A percentile compares a stretch with the other conserved stretches of the same genome.
These are phyloP conservation scores for Coleophoma crateriformis DNA, from an alignment of 2,329 filamentous ascomycete species.

Conservation along the genomic window DNA sequence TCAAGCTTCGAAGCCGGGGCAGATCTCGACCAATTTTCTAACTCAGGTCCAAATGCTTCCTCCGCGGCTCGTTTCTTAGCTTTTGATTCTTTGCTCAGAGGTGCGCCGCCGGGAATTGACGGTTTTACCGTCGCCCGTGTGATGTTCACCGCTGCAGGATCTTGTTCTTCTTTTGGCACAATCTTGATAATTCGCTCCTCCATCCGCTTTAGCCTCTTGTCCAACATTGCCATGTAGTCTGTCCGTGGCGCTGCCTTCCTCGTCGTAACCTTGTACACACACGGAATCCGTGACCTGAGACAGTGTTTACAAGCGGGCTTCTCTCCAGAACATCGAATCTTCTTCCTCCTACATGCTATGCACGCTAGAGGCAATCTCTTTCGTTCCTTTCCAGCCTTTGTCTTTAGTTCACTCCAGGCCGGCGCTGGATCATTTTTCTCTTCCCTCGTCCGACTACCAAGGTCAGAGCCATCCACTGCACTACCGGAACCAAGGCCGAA, in stretches of 20 bases:
- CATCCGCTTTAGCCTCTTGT: conserved; percentile 94
- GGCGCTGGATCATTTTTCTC: conserved; percentile 54
- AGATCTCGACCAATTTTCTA: conserved; percentile 74
- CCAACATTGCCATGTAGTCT: conserved; percentile 98
- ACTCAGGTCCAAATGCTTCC: conserved; percentile 77
- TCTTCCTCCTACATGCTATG: conserved; percentile 93
- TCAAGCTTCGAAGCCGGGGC: conserved; percentile 44
- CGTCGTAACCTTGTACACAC: conserved; percentile 95
- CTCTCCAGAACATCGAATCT: conserved; percentile 95
- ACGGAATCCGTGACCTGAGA: conserved; percentile 84
- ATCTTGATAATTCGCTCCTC: conserved; percentile 96
- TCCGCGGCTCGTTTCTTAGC: conserved; percentile 78
- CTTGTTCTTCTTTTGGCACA: conserved; percentile 80
- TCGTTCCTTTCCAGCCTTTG: conserved; percentile 90
- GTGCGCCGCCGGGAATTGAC: conserved; percentile 51
- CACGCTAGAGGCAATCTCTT: conserved; percentile 90
- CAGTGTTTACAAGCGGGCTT: conserved; percentile 98
- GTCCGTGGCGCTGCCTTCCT: conserved; percentile 90
- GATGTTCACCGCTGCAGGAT: conserved; percentile 56
- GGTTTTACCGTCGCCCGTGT: conserved; percentile 83
- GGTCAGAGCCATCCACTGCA: conserved; percentile 46
- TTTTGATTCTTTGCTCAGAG: conserved; percentile 41
- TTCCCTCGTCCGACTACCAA: conserved; percentile 47
- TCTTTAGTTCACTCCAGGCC: conserved; percentile 79
- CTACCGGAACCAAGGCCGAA: conserved; percentile 45